Conservation (phyloP, 805 yeast species). For the Priceomyces carsonii region DNA sequence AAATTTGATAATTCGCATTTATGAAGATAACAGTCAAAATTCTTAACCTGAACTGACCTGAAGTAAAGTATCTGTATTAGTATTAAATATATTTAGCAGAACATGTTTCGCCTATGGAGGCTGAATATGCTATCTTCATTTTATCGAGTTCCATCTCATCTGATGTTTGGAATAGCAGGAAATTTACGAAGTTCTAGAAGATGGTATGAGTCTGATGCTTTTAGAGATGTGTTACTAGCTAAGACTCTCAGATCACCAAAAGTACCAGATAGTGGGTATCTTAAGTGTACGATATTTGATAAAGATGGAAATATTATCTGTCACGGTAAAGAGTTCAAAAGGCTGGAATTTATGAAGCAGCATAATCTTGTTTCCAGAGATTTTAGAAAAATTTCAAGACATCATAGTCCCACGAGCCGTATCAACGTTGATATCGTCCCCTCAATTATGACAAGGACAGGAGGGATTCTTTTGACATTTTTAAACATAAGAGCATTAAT, state of each 20-base stretch:
- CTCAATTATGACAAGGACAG: slow-evolving; percentile 47
- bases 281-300: slow-evolving; percentile 53
- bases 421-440: slow-evolving; percentile 54
- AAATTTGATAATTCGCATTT: too few species aligned
- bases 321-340: slow-evolving; percentile 46
- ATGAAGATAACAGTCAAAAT: too few species aligned
- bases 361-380: slow-evolving; percentile 58
- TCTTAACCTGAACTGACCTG: too few species aligned
- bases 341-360: slow-evolving; percentile 42
- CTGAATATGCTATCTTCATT: too few species aligned
- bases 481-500: slow-evolving; percentile 54
- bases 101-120: too few species aligned
- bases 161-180: too few species aligned
- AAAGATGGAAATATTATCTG: slow-evolving; percentile 42
- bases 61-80: too few species aligned
- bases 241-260: slow-evolving; percentile 20
- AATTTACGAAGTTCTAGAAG: too few species aligned
- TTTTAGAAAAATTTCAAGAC: slow-evolving; percentile 50
- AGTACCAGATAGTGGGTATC: slow-evolving; percentile 30
- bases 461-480: slow-evolving; percentile 48
- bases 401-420: slow-evolving; percentile 12
- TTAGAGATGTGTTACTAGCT: slow-evolving; percentile 18
- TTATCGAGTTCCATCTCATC: too few species aligned
- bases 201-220: too few species aligned
- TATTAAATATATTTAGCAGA: too few species aligned